Evolutionary conservation across 108 stramenopile species (phyloP), one percentile per base, ranked within the genome.

Genomic region (Cyclostephanos invisitatus): DNA sequence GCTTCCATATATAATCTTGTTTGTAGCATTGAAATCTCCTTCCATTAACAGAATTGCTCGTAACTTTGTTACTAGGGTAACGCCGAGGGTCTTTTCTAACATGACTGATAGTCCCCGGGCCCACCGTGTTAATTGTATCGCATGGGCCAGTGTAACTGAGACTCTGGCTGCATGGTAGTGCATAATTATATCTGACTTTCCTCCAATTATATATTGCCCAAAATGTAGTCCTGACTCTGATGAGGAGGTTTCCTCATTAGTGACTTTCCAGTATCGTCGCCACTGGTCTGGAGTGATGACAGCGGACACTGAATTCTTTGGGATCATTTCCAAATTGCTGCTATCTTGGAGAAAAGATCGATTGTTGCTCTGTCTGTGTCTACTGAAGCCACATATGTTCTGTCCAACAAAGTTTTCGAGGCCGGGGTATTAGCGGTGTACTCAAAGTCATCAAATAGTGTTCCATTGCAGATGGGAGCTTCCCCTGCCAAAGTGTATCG

Each of bases 381-480:
- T 12, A n/a, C 8, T 5, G 44, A 7, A 14, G 21, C 28, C 6
- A 5, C 50, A 32, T 49, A 67, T 17, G n/a, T 25, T 3, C 65
- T 49, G 0, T 50, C 49, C 47, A 67, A 17, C 1, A 67, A 48
- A 17, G 14, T 22, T 29, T 22, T 20, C 7, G 65, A 12, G 2
- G 65, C 42, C 5, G 1, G 7, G 18, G 65, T 67, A 17, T 48
- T 32, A 0, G 65, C 48, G 1, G 12, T 14, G 20, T 67, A 67
- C 8, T 49, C 65, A 11, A 67, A 50, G 12, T 67, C 44, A 1
- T 47, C 11, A 3, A 17, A 20, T 25, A 67, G 21, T n/a, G 17
- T 3, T 24, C 65, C 50, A 5, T 49, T 48, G 46, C 65, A 67
- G 10, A 67, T 67, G 1, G 65, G 65, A 0, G 65, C 65, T 53